Percentiles rank a stretch among this genome's conserved stretches.
phyloP scores from a whole-genome alignment of 805 yeast species.

The Suhomyces pyralidae region DNA sequence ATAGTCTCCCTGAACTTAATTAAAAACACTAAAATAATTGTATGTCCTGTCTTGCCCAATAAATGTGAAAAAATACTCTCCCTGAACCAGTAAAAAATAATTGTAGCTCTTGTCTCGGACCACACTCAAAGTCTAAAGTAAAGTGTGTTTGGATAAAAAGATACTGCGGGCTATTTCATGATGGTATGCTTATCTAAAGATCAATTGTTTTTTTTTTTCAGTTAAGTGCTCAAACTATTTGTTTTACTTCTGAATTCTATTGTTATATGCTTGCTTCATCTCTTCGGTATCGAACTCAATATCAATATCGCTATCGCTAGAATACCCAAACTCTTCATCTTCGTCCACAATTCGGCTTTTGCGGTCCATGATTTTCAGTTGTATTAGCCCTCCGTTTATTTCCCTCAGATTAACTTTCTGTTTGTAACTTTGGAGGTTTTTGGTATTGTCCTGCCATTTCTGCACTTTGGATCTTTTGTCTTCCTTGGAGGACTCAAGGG shows the following conservation, averaged over 20 bases:
- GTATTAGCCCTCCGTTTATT: slow-evolving; percentile 6
- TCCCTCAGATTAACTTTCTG: slow-evolving; percentile 7
- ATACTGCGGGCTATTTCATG: background rate
- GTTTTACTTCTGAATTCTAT: background rate
- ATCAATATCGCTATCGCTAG: slow-evolving; percentile 26
- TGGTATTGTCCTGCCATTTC: slow-evolving; percentile 25
- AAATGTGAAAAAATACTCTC: no score
- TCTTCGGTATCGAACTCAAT: slow-evolving; percentile 28
- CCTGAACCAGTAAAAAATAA: no score
- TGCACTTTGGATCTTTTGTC: slow-evolving; percentile 15
- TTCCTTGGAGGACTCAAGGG: slow-evolving; percentile 14
- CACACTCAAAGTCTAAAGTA: background rate
- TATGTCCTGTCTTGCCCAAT: background rate
- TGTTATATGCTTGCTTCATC: slow-evolving; percentile 10
- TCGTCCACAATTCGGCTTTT: slow-evolving; percentile 4
- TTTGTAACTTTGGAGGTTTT: slow-evolving; percentile 14
- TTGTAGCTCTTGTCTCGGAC: background rate
- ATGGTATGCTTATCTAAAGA: background rate
- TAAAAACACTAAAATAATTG: background rate
- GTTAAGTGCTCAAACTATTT: background rate
- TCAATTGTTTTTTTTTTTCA: background rate
- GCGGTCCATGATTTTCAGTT: background rate
- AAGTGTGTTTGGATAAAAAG: background rate
- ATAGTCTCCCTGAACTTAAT: background rate
- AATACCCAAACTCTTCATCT: slow-evolving; percentile 6